These are phyloP conservation scores for Paecilomyces sp. DNA, from an alignment of 2,329 filamentous ascomycete genomes.

Conservation along the genomic window DNA sequence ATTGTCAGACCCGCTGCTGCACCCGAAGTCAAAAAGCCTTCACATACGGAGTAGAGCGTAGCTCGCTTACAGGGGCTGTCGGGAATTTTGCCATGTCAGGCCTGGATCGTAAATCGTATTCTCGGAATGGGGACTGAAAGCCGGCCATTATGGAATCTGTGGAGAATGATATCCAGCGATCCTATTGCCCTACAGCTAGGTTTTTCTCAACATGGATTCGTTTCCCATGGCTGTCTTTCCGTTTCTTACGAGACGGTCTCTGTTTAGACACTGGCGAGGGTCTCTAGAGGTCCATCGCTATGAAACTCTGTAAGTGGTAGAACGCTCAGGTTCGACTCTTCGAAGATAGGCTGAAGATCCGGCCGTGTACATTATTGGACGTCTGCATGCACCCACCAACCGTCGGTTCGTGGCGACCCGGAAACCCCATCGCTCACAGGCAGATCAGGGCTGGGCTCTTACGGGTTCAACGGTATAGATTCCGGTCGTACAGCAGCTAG, in stretches of 20 bases:
- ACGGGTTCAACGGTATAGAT: neutral
- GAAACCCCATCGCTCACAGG: neutral
- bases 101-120: neutral
- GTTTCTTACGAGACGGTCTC: neutral
- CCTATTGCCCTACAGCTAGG: neutral
- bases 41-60: neutral
- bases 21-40: neutral
- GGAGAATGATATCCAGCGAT: neutral
- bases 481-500: neutral
- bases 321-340: neutral
- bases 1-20: neutral
- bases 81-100: neutral
- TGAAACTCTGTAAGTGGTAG: neutral
- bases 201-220: neutral
- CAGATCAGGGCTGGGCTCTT: neutral
- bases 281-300: neutral
- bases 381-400: neutral
- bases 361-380: neutral
- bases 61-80: neutral
- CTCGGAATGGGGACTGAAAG: neutral
- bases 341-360: neutral
- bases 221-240: neutral
- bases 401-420: neutral
- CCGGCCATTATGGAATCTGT: neutral
- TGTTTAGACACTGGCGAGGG: neutral